Evolutionary conservation across 257 asterid genomes (phyloP).

Genomic region (Osmanthus fragrans): DNA sequence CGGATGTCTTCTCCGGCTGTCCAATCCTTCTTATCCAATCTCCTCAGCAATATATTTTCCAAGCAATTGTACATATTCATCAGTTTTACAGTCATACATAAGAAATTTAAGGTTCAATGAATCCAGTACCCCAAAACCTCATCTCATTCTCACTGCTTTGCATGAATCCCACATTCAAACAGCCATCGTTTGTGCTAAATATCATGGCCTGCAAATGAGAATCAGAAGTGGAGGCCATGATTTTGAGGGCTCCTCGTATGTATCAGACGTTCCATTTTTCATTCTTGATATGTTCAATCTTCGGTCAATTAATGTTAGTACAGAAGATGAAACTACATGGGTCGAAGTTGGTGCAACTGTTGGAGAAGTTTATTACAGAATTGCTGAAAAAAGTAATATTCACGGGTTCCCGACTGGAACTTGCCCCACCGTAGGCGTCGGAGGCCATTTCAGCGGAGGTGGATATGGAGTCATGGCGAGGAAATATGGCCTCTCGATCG

Average conservation of each 20-base stretch:
- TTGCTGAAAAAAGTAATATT: conserved; percentile 35
- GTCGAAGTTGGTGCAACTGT: conserved; percentile 47
- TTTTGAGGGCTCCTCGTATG: conserved; percentile 55
- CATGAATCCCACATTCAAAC: conserved; percentile 56
- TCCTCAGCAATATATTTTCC: conserved; percentile 43
- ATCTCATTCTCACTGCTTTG: conserved; percentile 45
- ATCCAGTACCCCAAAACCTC: conserved; percentile 53
- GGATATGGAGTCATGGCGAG: conserved; percentile 63
- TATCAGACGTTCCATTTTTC: conserved; percentile 46
- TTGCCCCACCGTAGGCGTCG: conserved; percentile 59
- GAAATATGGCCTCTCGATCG: conserved; percentile 53
- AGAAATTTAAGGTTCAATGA: conserved; percentile 60
- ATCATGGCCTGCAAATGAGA: conserved; percentile 42
- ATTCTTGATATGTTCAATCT: conserved; percentile 54
- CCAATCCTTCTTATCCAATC: conserved; percentile 42
- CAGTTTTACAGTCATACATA: conserved; percentile 47
- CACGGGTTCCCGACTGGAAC: conserved; percentile 56
- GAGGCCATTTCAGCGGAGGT: conserved; percentile 59
- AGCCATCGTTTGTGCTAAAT: conserved; percentile 42
- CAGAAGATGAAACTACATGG: conserved; percentile 44
- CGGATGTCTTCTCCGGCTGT: background rate
- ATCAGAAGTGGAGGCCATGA: conserved; percentile 67
- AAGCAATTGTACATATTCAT: conserved; percentile 46
- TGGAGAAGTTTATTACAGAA: conserved; percentile 51
- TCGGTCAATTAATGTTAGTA: conserved; percentile 32